Base-by-base conservation (phyloP, 495 filamentous ascomycete genomes). In the Neurospora hispaniola region DNA sequence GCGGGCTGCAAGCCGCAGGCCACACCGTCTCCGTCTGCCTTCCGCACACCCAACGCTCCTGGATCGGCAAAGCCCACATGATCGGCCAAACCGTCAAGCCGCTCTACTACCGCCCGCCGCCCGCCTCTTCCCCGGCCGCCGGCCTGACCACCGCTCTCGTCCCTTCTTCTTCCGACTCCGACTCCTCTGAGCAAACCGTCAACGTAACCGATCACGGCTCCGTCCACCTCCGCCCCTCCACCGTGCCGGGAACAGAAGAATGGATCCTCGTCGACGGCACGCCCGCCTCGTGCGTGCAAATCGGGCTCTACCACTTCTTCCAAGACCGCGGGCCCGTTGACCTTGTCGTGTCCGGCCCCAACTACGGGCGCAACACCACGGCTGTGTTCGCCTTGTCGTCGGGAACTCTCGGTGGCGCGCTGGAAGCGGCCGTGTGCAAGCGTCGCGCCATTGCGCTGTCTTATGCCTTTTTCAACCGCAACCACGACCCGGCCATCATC, bases 51-150 rank as follows among this genome's bases (percentile, higher is more conserved):
- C 96, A 99, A 82, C 91, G 94, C 69, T 96, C 93, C 71, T 99
- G 96, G 96, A 98, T 99, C 76, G 94, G 94, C 72, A 99, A 99
- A 84, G 96, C 96, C 27, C 95, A 98, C 79, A 89, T 98, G 59
- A 90, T 97, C 74, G 93, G 93, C 71, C 89, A 93, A 76, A 90
- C 91, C 23, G 88, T 97, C 48, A 92, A 91, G 73, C 93, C 94
- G 4, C 90, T 89, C n/a, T 97, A 97, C 82, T 99, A 94, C 85
- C 92, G 92, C 9, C 85, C 85, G 0, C 83, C 84, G 86, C 88
- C 11, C 84, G 87, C 71, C 85, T 89, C 79, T 42, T 73, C 78
- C 16, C 81, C 81, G 0, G 80, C 81, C 27, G 83, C 84, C 16
- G 81, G 78, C 39, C 75, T 84, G 27, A 73, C 74, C 27, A 74